A percentile compares a stretch with the other conserved stretches of the same genome.
phyloP scores from a whole-genome alignment of 345 rosid species.

The Salix purpurea region DNA sequence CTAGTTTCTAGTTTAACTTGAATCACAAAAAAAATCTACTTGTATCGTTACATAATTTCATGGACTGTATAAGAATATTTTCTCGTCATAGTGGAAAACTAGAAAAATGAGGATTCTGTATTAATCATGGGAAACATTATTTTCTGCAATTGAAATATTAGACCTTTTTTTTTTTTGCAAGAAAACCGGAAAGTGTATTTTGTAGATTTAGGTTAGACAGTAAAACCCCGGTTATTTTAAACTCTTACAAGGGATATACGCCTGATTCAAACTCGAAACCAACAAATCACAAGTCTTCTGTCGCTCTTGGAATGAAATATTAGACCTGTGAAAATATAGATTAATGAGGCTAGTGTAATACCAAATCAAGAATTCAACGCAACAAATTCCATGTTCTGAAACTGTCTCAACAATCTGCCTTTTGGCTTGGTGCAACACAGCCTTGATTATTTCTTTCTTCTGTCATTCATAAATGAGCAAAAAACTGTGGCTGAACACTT shows the following conservation, averaged over 20 bases:
- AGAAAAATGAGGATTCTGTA: too few species aligned
- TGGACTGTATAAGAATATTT: too few species aligned
- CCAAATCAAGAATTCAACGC: not conserved
- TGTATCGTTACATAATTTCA: too few species aligned
- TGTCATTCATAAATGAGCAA: not conserved
- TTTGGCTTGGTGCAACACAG: not conserved
- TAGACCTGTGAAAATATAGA: not conserved
- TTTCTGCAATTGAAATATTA: too few species aligned
- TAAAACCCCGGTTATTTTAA: fast-evolving
- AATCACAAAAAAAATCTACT: too few species aligned
- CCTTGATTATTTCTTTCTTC: not conserved
- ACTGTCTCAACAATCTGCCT: not conserved
- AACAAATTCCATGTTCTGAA: not conserved
- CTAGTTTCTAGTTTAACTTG: too few species aligned
- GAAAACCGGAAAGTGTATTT: too few species aligned
- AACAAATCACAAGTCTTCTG: fast-evolving
- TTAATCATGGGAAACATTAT: too few species aligned
- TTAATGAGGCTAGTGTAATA: slow-evolving; percentile 22
- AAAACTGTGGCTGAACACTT: not conserved
- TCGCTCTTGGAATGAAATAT: too few species aligned
- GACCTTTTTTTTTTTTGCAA: too few species aligned
- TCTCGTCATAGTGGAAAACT: too few species aligned
- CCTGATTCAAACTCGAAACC: too few species aligned
- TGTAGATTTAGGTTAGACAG: fast-evolving
- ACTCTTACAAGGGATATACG: fast-evolving